Conservation (phyloP, 108 stramenopile genomes). For the Cyclotella sp. region DNA sequence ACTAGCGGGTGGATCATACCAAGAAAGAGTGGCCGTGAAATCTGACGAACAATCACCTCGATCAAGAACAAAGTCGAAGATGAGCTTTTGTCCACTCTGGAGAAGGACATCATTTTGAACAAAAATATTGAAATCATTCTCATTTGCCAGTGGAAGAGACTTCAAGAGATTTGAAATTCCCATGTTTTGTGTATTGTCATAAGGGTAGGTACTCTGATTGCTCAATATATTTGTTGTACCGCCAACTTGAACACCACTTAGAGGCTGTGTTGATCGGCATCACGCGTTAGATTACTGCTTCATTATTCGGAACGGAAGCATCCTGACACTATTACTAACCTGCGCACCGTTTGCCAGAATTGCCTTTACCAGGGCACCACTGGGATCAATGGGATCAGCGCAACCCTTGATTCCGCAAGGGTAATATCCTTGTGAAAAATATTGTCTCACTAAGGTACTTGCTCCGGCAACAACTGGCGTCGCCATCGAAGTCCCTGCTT, state of each 20-base stretch:
- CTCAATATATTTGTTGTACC: constrained; percentile 24
- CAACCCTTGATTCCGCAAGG: constrained; percentile 55
- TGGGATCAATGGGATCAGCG: constrained; percentile 49
- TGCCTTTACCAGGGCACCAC: constrained; percentile 73
- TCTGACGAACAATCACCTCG: constrained; percentile 21
- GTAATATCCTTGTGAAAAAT: constrained; percentile 61
- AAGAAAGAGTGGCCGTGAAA: constrained; percentile 60
- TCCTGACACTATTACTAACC: neutral
- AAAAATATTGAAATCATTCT: constrained; percentile 40
- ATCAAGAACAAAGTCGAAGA: constrained; percentile 26
- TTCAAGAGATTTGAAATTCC: constrained; percentile 39
- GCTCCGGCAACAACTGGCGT: constrained; percentile 81
- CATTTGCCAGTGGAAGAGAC: constrained; percentile 21
- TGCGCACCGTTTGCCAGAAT: constrained; percentile 64
- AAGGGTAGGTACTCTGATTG: constrained; percentile 13
- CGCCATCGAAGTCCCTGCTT: constrained; percentile 68
- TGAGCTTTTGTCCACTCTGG: neutral
- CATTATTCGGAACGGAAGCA: neutral
- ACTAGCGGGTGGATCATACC: constrained; percentile 69
- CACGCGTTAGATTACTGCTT: neutral
- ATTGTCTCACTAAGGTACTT: constrained; percentile 77
- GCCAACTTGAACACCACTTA: constrained; percentile 24
- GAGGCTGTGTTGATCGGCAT: neutral
- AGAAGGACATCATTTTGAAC: constrained; percentile 27
- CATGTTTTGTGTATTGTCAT: constrained; percentile 60